Evolutionary conservation across 768 basidiomycete genomes (phyloP), one percentile per base, ranked within the genome.

Genomic region (Mycena floridula): DNA sequence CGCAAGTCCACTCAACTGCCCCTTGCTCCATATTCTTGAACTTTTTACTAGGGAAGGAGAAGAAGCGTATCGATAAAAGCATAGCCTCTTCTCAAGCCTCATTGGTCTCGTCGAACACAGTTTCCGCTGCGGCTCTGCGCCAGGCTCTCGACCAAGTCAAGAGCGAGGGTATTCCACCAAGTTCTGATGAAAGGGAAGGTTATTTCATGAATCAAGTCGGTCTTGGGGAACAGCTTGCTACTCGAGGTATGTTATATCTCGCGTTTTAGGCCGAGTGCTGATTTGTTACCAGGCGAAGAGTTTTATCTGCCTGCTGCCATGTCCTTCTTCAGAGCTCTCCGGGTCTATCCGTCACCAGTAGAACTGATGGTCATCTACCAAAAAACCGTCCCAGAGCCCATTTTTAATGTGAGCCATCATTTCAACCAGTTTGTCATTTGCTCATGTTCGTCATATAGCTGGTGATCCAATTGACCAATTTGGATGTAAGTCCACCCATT

Each of bases 281-380:
- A 7, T 35, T 50, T 15, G 50, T 45, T 38, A 47, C 36, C 24
- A 96, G 95, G 94, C 27, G 85, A 89, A 35, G 64, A 73, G 22
- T 85, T 82, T 65, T 68, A 85, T 58, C 73, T 97, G 22, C 75
- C 82, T 9, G 84, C 94, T 16, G 94, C 96, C 32, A 64, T 89
- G 59, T 79, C 82, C 32, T 98, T 98, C 78, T 99, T 83, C 77
- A 79, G 91, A 40, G 94, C 92, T 1, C 81, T 98, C 47, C 76
- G 86, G 44, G 92, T 96, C 26, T 99, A 99, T 68, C 96, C 96
- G 40, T 81, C 88, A 24, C 91, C 94, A 1, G 81, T 91, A 25
- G 96, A 98, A 64, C 79, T 98, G 54, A 85, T 99, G 55, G 80
- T 86, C 63, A 94, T 98, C 50, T 95, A 96, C 58, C 83, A 97